Base-by-base conservation (phyloP, 1,139 yeast genomes). In the Saccharomyces hybrid region DNA sequence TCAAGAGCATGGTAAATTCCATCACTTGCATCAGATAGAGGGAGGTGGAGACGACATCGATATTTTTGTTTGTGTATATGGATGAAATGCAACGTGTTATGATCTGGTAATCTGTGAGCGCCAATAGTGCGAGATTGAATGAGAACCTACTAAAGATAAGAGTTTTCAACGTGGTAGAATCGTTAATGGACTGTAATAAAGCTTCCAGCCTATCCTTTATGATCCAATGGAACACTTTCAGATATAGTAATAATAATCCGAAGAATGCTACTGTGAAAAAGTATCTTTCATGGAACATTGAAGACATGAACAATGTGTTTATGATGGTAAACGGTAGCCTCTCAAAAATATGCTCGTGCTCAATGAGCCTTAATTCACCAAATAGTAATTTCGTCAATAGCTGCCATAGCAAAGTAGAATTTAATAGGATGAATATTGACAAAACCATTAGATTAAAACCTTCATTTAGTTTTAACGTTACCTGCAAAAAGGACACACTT, bases 181-280 rank as follows among this genome's bases (percentile, higher is more conserved):
- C 72, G 46, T 64, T 64, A 30, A 64, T 62, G 13, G 61, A 61
- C 65, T 78, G 73, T 66, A 72, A 78, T 5, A 81, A 62, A 59
- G 73, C 74, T 49, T 86, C 91, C 53, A 84, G 70, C 50, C 95
- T 70, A 63, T 86, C 93, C 48, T 73, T 71, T 50, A 86, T 70
- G 2, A 91, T 78, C 80, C 95, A 83, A 64, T 89, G 96, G 71
- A 86, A 83, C 3, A 86, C 81, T 64, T 85, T 84, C 64, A 82
- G 71, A 56, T 82, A 79, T 55, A 86, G 67, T 16, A 84, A 70
- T 69, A 76, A 67, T 65, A 74, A 62, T 0, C 72, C 66, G 50
- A 76, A 63, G 5, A 70, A 56, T 1, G 74, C 70, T 0, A 72
- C 68, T 9, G 82, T 69, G 38, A 84, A 71, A 26, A 85, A 67